Conservation (phyloP, 805 yeast genomes). For the Sugiyamaella lignohabitans region DNA sequence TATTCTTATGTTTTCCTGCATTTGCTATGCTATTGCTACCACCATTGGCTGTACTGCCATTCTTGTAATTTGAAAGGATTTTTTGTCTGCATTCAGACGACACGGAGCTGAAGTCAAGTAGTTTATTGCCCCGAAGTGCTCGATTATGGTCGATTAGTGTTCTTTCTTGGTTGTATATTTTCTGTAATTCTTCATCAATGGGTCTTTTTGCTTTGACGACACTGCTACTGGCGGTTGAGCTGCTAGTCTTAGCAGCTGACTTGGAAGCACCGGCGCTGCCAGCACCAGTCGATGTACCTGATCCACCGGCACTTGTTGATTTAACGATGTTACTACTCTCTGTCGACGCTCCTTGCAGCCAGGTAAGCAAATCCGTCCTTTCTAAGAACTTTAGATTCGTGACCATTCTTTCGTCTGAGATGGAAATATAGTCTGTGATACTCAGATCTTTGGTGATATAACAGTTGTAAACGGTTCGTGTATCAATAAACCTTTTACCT, state of each 20-base stretch:
- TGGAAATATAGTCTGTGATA: conserved; percentile 74
- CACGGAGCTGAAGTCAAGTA: conserved; percentile 31
- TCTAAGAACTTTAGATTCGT: conserved; percentile 75
- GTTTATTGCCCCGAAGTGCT: conserved; percentile 33
- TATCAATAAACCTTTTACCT: conserved; percentile 25
- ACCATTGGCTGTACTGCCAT: conserved; percentile 8
- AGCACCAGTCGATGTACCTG: background rate
- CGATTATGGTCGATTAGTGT: conserved; percentile 39
- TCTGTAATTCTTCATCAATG: conserved; percentile 46
- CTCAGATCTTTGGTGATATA: conserved; percentile 70
- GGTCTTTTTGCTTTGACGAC: conserved; percentile 22
- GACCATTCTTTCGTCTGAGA: conserved; percentile 57
- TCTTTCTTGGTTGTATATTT: conserved; percentile 41
- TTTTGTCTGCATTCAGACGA: conserved; percentile 30
- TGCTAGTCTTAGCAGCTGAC: conserved; percentile 10
- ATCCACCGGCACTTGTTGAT: conserved; percentile 11
- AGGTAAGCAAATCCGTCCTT: conserved; percentile 74
- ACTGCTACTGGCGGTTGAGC: conserved; percentile 2
- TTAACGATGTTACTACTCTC: conserved; percentile 47
- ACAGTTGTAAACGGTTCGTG: conserved; percentile 64
- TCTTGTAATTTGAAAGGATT: conserved; percentile 23
- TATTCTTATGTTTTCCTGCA: background rate
- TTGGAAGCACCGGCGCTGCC: too few species aligned
- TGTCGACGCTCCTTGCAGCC: conserved; percentile 67
- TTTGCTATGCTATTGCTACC: conserved; percentile 2